These are phyloP conservation scores for Leccinum variicolor DNA, from an alignment of 768 basidiomycete species.

Conservation along the genomic window DNA sequence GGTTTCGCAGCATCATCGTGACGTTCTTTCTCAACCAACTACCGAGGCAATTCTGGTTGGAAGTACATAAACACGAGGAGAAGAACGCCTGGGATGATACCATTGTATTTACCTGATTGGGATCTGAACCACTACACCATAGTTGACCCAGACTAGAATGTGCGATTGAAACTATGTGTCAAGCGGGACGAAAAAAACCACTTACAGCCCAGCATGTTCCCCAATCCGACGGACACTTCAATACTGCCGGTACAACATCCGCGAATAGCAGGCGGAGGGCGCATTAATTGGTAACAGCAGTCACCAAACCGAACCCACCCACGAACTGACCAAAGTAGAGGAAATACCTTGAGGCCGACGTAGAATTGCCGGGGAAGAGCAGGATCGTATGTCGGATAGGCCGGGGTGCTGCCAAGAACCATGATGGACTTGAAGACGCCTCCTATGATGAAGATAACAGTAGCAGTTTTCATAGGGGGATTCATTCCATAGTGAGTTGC, in stretches of 20 bases:
- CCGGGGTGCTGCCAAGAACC: constrained; percentile 26
- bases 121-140: too few species aligned
- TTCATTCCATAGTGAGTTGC: constrained; percentile 33
- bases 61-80: constrained; percentile 34
- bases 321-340: constrained; percentile 41
- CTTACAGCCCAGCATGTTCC: constrained; percentile 35
- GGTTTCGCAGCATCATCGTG: constrained; percentile 32
- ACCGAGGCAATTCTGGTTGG: constrained; percentile 40
- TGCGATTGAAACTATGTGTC: too few species aligned
- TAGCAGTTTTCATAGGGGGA: constrained; percentile 27
- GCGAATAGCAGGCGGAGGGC: constrained; percentile 32
- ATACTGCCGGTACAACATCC: constrained; percentile 35
- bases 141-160: too few species aligned
- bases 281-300: constrained; percentile 34
- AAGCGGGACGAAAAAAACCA: not conserved
- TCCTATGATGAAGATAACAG: constrained; percentile 32
- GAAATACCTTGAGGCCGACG: constrained; percentile 26
- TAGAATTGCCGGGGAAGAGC: too few species aligned
- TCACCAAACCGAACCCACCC: constrained; percentile 39
- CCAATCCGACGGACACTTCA: constrained; percentile 30
- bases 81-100: constrained; percentile 39
- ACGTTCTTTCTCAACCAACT: constrained; percentile 35
- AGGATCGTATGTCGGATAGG: too few species aligned
- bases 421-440: constrained; percentile 32
- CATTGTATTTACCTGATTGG: too few species aligned